phyloP scores from a whole-genome alignment of 2,329 filamentous ascomycete genomes.

The Huntiella bhutanensis region DNA sequence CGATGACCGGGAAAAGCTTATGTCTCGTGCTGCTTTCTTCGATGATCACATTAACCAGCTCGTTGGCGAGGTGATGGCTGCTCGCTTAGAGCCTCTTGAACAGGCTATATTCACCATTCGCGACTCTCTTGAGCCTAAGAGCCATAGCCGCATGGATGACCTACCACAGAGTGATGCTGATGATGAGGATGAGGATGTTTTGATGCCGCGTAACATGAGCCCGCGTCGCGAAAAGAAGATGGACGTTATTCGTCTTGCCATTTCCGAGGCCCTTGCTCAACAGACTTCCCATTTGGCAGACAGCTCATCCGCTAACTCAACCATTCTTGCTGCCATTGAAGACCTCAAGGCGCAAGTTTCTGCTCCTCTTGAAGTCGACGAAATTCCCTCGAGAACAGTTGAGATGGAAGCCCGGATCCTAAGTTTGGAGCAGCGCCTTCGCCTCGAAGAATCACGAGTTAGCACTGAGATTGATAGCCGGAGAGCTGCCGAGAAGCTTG shows the following conservation, averaged over 20 bases:
- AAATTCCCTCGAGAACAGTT: slow-evolving; percentile 30
- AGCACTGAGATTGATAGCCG: slow-evolving; percentile 31
- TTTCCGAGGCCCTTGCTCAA: slow-evolving; percentile 52
- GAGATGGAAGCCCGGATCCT: slow-evolving; percentile 41
- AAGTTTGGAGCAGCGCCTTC: slow-evolving; percentile 39
- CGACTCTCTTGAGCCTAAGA: slow-evolving; percentile 38
- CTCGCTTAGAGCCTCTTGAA: slow-evolving; percentile 64
- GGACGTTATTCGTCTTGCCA: slow-evolving; percentile 59
- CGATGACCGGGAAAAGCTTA: slow-evolving; percentile 66
- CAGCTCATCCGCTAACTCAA: slow-evolving; percentile 20
- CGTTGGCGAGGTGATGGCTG: slow-evolving; percentile 58
- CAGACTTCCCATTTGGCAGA: slow-evolving; percentile 27
- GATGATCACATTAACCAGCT: slow-evolving; percentile 77
- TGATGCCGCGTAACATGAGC: slow-evolving; percentile 50
- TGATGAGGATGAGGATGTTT: slow-evolving; percentile 67
- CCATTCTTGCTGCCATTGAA: slow-evolving; percentile 44
- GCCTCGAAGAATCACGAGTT: slow-evolving; percentile 26
- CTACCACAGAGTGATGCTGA: slow-evolving; percentile 74
- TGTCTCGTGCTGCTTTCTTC: slow-evolving; percentile 70
- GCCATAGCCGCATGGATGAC: slow-evolving; percentile 44
- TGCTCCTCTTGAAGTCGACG: slow-evolving; percentile 30
- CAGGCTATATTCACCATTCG: slow-evolving; percentile 61
- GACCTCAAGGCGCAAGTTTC: slow-evolving; percentile 28
- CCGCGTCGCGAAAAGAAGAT: slow-evolving; percentile 59
- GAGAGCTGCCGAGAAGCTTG: slow-evolving; percentile 32